These are phyloP conservation scores for Dendryphion nanum DNA, from an alignment of 2,329 filamentous ascomycete species.

Conservation along the genomic window DNA sequence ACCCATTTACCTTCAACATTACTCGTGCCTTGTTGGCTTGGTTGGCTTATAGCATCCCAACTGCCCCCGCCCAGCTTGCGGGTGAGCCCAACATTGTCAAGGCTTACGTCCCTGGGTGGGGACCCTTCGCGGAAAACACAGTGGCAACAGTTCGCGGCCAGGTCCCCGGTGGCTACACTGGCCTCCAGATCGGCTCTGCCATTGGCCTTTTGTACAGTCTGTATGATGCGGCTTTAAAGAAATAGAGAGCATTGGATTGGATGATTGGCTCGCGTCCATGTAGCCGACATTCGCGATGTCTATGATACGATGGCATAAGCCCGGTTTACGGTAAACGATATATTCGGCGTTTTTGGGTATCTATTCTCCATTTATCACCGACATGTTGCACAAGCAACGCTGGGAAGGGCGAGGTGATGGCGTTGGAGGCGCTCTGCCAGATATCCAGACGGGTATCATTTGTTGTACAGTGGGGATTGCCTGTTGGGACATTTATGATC, in stretches of 20 bases:
- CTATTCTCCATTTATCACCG: background rate
- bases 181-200: slow-evolving; percentile 65
- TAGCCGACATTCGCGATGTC: background rate
- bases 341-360: slow-evolving; percentile 1
- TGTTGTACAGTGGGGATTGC: background rate
- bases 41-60: slow-evolving; percentile 64
- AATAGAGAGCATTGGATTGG: slow-evolving; percentile 14
- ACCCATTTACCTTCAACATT: slow-evolving; percentile 88
- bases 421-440: slow-evolving; percentile 19
- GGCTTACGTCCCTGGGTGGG: slow-evolving; percentile 42
- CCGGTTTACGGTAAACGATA: slow-evolving; percentile 1
- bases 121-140: slow-evolving; percentile 59
- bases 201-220: slow-evolving; percentile 69
- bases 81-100: slow-evolving; percentile 53
- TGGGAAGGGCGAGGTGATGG: slow-evolving; percentile 7
- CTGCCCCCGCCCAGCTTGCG: slow-evolving; percentile 11
- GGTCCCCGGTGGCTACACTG: slow-evolving; percentile 70
- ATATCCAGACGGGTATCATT: slow-evolving; percentile 5
- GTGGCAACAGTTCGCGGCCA: slow-evolving; percentile 64
- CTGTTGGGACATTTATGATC: background rate
- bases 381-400: background rate
- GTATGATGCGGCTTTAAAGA: slow-evolving; percentile 76
- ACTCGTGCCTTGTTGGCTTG: slow-evolving; percentile 80
- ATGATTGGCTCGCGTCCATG: background rate
- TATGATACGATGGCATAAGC: background rate